A percentile compares a stretch with the other conserved stretches of the same genome.
phyloP scores from a whole-genome alignment of 331 rosid genomes.

The Rhamnella rubrinervis region DNA sequence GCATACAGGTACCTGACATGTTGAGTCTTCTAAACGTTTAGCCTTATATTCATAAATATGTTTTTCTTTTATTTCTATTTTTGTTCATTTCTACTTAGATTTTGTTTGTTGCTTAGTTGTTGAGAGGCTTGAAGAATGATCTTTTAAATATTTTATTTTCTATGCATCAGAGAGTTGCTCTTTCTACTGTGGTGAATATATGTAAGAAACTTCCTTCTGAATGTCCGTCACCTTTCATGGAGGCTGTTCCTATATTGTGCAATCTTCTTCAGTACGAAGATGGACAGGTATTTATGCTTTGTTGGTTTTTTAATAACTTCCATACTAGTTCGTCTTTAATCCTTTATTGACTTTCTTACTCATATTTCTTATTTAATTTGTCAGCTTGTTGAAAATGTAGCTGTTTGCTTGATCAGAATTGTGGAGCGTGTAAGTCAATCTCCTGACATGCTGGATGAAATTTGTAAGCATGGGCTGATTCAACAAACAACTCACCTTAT shows the following conservation, averaged over 20 bases:
- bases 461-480: slow-evolving; percentile 80
- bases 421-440: slow-evolving; percentile 68
- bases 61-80: neutral
- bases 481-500: slow-evolving; percentile 67
- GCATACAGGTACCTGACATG: slow-evolving; percentile 58
- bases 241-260: slow-evolving; percentile 91
- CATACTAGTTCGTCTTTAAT: neutral
- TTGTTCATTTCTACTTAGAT: slow-evolving; percentile 4
- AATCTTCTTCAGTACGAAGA: slow-evolving; percentile 94
- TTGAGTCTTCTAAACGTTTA: neutral
- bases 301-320: slow-evolving; percentile 7
- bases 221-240: slow-evolving; percentile 73
- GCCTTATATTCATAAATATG: too few relatives aligned
- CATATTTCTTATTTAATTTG: slow-evolving; percentile 17
- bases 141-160: neutral
- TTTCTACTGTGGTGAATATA: slow-evolving; percentile 89
- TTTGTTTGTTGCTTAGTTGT: slow-evolving; percentile 2
- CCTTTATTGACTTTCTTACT: slow-evolving; percentile 21
- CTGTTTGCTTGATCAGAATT: slow-evolving; percentile 75
- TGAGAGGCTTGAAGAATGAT: slow-evolving; percentile 17
- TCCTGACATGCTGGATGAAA: slow-evolving; percentile 73
- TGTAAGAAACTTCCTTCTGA: slow-evolving; percentile 94
- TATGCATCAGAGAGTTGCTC: slow-evolving; percentile 77
- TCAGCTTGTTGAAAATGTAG: slow-evolving; percentile 91
- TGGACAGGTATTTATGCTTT: slow-evolving; percentile 56